Evolutionary conservation across 2,329 filamentous ascomycete genomes (phyloP).

Genomic region (Neodidymelliopsis sp.): DNA sequence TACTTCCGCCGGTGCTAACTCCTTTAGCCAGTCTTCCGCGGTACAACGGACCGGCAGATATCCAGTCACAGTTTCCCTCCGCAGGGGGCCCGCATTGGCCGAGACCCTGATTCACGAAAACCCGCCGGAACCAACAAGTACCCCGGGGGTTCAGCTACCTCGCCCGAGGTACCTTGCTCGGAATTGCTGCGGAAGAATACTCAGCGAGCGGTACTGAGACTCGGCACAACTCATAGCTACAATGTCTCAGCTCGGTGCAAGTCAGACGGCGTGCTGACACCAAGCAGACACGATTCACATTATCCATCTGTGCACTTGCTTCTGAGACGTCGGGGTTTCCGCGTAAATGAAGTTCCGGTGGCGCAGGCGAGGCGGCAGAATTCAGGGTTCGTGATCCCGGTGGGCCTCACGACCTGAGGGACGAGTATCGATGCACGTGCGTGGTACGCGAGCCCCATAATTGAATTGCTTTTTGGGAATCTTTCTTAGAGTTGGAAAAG

Average conservation of each 20-base stretch:
- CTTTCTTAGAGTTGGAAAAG: background rate
- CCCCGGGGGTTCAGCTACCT: constrained; percentile 3
- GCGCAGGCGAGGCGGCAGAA: constrained; percentile 3
- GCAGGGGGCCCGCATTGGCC: constrained; percentile 12
- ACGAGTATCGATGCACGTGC: background rate
- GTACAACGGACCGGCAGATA: constrained; percentile 19
- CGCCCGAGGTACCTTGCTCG: constrained; percentile 9
- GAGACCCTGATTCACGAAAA: constrained; percentile 20
- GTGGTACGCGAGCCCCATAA: background rate
- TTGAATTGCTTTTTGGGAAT: constrained; percentile 1
- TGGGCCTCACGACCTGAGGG: background rate
- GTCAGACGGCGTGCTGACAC: background rate
- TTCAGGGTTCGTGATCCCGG: constrained; percentile 1
- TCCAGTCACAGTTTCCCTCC: constrained; percentile 13
- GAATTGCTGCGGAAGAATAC: constrained; percentile 13
- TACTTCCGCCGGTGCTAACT: constrained; percentile 7
- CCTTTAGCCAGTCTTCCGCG: constrained; percentile 16
- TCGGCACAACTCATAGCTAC: background rate
- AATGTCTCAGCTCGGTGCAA: constrained; percentile 9
- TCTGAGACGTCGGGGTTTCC: background rate
- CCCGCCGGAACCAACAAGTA: constrained; percentile 6
- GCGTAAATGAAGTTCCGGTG: background rate
- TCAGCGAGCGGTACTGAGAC: background rate
- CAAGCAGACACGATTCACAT: no score
- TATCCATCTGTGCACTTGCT: no score